A percentile compares a stretch with the other conserved stretches of the same genome.
Evolutionary conservation across 306 rosid genomes (phyloP).

Genomic region (Prunus salicina): DNA sequence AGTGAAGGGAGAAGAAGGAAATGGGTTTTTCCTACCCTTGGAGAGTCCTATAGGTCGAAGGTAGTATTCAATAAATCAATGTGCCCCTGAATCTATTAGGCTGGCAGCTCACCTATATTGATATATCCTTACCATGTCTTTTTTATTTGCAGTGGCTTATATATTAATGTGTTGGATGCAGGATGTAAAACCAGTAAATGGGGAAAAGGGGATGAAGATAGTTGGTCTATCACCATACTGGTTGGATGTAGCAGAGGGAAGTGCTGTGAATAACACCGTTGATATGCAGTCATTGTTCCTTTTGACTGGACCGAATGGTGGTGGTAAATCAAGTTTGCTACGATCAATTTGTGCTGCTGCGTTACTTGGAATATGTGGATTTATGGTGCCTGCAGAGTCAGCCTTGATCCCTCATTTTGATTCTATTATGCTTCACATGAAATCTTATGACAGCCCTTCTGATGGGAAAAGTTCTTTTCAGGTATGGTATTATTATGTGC

Average conservation of each 20-base stretch:
- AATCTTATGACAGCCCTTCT: slow-evolving; percentile 95
- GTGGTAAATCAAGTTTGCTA: slow-evolving; percentile 93
- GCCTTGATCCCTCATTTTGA: slow-evolving; percentile 84
- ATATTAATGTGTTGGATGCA: slow-evolving; percentile 31
- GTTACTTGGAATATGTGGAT: slow-evolving; percentile 89
- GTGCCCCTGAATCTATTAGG: neutral
- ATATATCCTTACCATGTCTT: neutral
- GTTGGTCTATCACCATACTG: slow-evolving; percentile 84
- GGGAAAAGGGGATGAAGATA: slow-evolving; percentile 58
- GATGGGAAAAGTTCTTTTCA: slow-evolving; percentile 97
- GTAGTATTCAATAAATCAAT: slow-evolving; percentile 34
- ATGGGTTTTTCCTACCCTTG: slow-evolving; percentile 86
- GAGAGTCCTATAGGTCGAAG: slow-evolving; percentile 43
- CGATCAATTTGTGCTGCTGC: slow-evolving; percentile 92
- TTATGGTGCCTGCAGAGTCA: slow-evolving; percentile 89
- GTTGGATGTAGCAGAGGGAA: slow-evolving; percentile 78
- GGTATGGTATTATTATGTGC: slow-evolving; percentile 48
- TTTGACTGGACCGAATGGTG: slow-evolving; percentile 98
- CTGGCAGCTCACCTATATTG: neutral
- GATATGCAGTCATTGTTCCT: slow-evolving; percentile 88
- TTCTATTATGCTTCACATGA: slow-evolving; percentile 90
- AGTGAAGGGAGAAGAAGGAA: slow-evolving; percentile 97
- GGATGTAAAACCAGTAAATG: slow-evolving; percentile 42
- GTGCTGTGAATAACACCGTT: slow-evolving; percentile 75
- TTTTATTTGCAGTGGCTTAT: slow-evolving; percentile 14